phyloP scores from a whole-genome alignment of 192 early-diverging fungal species.

The Backusella circina region DNA sequence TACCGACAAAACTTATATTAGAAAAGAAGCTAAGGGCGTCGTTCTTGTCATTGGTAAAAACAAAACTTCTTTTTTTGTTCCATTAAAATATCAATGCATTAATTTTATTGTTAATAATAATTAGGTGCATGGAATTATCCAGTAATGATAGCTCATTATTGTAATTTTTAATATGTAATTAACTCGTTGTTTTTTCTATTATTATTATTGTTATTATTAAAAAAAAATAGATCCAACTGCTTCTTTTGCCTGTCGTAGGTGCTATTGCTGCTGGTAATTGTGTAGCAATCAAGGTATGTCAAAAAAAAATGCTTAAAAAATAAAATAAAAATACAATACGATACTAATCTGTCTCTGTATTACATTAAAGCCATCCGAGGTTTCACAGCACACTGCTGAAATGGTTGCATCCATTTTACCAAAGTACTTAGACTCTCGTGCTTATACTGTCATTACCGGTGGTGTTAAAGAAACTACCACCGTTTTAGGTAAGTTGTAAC shows the following conservation, averaged over 20 bases:
- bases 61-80: slow-evolving; percentile 4
- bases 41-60: slow-evolving; percentile 60
- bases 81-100: background rate
- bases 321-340: background rate
- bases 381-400: slow-evolving; percentile 61
- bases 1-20: slow-evolving; percentile 44
- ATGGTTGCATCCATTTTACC: slow-evolving; percentile 62
- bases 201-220: background rate
- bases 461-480: slow-evolving; percentile 69
- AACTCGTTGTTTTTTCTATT: background rate
- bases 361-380: slow-evolving; percentile 68
- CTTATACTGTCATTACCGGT: slow-evolving; percentile 74
- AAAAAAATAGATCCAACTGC: slow-evolving; percentile 46
- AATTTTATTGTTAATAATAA: slow-evolving; percentile 41
- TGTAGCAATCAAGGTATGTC: slow-evolving; percentile 56
- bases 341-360: background rate
- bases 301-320: background rate
- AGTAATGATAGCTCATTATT: background rate
- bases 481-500: slow-evolving; percentile 29
- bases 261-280: slow-evolving; percentile 93
- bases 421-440: slow-evolving; percentile 68
- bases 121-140: slow-evolving; percentile 57
- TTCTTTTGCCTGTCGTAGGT: slow-evolving; percentile 70
- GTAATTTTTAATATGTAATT: background rate
- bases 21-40: slow-evolving; percentile 73